Evolutionary conservation across 164 flowering plant species (phyloP).

Genomic region (Annona squamosa): DNA sequence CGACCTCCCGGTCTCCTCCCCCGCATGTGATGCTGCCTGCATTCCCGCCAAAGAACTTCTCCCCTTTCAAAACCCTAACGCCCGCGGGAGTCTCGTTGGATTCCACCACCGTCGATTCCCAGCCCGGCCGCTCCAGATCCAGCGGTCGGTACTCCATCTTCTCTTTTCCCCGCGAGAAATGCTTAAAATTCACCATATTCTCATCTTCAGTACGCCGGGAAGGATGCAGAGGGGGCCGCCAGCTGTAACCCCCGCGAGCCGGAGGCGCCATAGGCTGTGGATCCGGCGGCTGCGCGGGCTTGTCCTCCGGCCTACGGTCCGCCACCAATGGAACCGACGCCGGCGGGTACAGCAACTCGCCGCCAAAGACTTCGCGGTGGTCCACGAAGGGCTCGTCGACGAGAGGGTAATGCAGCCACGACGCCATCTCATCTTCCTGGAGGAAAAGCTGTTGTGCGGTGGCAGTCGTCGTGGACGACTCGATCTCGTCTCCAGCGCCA

Average conservation of each 20-base stretch:
- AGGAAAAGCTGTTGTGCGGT: slow-evolving; percentile 43
- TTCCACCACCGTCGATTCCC: slow-evolving; percentile 48
- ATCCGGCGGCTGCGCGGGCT: not conserved
- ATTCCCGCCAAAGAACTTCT: slow-evolving; percentile 5
- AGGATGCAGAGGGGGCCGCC: slow-evolving; percentile 39
- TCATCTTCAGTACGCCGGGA: slow-evolving; percentile 14
- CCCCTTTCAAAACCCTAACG: slow-evolving; percentile 20
- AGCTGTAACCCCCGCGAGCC: not conserved
- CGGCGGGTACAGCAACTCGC: slow-evolving; percentile 35
- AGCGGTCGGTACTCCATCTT: slow-evolving; percentile 24
- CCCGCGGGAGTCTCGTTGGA: slow-evolving; percentile 44
- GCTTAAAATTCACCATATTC: slow-evolving; percentile 31
- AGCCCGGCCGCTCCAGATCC: slow-evolving; percentile 17
- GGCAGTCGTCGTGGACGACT: slow-evolving; percentile 9
- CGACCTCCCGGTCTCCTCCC: slow-evolving; percentile 13
- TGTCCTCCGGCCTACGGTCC: slow-evolving; percentile 6
- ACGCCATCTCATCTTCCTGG: slow-evolving; percentile 91
- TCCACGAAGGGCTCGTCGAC: slow-evolving; percentile 36
- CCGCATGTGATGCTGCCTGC: slow-evolving; percentile 14
- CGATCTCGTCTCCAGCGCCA: slow-evolving; percentile 13
- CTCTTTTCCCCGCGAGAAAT: slow-evolving; percentile 29
- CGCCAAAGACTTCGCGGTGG: slow-evolving; percentile 17
- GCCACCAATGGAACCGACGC: slow-evolving; percentile 12
- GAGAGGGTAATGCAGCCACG: slow-evolving; percentile 77
- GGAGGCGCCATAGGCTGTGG: slow-evolving; percentile 1